These are phyloP conservation scores for Fusarium poae DNA, from an alignment of 2,329 filamentous ascomycete species.

Conservation along the genomic window DNA sequence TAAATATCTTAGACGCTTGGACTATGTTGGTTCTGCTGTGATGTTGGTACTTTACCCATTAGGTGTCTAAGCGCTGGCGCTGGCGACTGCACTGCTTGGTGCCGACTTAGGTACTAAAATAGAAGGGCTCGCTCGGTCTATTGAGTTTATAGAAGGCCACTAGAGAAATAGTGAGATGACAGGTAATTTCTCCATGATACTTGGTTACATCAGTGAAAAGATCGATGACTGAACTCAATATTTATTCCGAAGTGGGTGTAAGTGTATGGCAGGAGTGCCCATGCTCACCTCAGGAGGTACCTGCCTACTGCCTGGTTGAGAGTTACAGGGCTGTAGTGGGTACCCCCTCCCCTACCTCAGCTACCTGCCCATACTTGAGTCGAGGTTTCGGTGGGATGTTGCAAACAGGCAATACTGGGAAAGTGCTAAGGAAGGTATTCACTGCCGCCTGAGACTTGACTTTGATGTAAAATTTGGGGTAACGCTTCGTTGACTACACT, in stretches of 20 bases:
- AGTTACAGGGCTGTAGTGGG: neutral
- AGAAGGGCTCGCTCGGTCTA: neutral
- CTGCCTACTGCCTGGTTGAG: neutral
- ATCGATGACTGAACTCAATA: neutral
- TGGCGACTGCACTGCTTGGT: constrained; percentile 6
- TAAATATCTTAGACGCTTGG: constrained; percentile 22
- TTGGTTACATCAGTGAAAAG: neutral
- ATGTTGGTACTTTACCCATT: neutral
- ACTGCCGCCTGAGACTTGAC: constrained; percentile 3
- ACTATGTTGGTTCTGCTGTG: constrained; percentile 10
- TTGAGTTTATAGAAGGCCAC: neutral
- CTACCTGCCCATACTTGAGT: neutral
- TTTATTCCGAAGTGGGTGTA: constrained; percentile 5
- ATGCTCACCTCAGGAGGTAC: no score
- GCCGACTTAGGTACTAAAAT: neutral
- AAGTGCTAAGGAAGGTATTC: neutral
- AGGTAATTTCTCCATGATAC: neutral
- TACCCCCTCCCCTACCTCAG: neutral
- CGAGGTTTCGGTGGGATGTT: neutral
- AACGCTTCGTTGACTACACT: neutral
- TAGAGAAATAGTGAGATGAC: neutral
- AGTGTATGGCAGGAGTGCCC: no score
- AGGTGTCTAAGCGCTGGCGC: constrained; percentile 17
- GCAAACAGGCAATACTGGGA: neutral
- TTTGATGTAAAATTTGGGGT: neutral